A percentile compares a stretch with the other conserved stretches of the same genome.
Evolutionary conservation across 352 stramenopile species (phyloP).

Genomic region (Phytophthora podocarpi): DNA sequence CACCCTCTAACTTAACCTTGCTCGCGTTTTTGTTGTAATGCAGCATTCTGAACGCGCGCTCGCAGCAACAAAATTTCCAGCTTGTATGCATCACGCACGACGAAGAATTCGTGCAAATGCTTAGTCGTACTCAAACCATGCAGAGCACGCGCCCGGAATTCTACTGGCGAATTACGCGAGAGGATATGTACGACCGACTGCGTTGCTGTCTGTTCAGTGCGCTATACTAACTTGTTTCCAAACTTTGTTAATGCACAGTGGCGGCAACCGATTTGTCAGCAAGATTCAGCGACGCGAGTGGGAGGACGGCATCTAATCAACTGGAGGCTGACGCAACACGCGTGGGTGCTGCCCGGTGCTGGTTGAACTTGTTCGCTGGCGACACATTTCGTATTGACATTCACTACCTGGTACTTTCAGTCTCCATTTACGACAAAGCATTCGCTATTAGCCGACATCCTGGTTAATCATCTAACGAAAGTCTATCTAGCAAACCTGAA

Average conservation of each 20-base stretch:
- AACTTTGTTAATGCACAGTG: constrained; percentile 34
- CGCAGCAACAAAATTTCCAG: constrained; percentile 98
- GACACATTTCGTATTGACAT: constrained; percentile 4
- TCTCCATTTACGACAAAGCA: constrained; percentile 2
- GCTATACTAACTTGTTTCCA: neutral
- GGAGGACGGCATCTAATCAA: constrained; percentile 46
- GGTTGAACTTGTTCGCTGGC: neutral
- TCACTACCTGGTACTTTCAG: constrained; percentile 1
- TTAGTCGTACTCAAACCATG: constrained; percentile 80
- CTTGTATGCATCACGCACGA: constrained; percentile 99
- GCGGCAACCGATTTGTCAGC: constrained; percentile 83
- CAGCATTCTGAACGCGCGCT: constrained; percentile 94
- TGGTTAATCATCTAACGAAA: constrained; percentile 16
- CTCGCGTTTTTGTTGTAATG: constrained; percentile 4
- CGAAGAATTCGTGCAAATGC: constrained; percentile 94
- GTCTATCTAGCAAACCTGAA: constrained; percentile 8
- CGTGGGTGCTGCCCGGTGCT: neutral
- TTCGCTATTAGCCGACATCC: constrained; percentile 4
- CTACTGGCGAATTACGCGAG: constrained; percentile 83
- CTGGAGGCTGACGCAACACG: neutral
- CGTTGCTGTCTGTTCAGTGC: neutral
- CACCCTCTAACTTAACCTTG: constrained; percentile 2
- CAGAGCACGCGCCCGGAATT: constrained; percentile 77
- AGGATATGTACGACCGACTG: constrained; percentile 72
- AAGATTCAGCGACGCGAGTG: constrained; percentile 83